These are phyloP conservation scores for Phytophthora cryptogea DNA, from an alignment of 352 stramenopile genomes.

Conservation along the genomic window DNA sequence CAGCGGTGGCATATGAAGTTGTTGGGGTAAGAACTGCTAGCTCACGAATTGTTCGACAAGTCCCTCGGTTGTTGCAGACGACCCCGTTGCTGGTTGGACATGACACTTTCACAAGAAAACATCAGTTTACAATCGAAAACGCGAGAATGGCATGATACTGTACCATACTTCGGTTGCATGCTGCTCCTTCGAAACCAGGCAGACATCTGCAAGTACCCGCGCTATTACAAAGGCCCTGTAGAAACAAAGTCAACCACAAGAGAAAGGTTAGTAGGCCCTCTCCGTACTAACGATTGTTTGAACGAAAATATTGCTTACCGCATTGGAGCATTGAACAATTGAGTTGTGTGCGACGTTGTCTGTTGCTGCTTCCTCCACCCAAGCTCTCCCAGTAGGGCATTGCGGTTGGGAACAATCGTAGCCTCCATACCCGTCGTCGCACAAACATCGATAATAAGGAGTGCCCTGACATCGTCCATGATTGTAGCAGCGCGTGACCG, in stretches of 20 bases:
- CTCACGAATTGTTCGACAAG: constrained; percentile 53
- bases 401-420: constrained; percentile 59
- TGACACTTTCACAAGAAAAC: constrained; percentile 40
- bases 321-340: constrained; percentile 72
- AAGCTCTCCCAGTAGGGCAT: constrained; percentile 62
- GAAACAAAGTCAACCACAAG: not conserved
- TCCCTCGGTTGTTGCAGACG: constrained; percentile 48
- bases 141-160: not conserved
- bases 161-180: constrained; percentile 65
- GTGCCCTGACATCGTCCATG: constrained; percentile 55
- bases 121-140: not conserved
- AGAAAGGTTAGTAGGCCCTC: not conserved
- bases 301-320: constrained; percentile 33
- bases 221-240: constrained; percentile 60
- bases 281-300: not conserved
- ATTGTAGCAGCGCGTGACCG: constrained; percentile 53
- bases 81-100: constrained; percentile 41
- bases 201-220: constrained; percentile 62
- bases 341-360: constrained; percentile 61
- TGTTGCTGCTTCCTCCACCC: constrained; percentile 61
- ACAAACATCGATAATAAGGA: constrained; percentile 58
- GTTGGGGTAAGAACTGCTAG: constrained; percentile 60
- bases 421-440: constrained; percentile 50
- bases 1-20: constrained; percentile 34
- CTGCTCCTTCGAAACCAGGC: constrained; percentile 63